These are phyloP conservation scores for Candida hungchunana DNA, from an alignment of 805 yeast species.

Conservation along the genomic window DNA sequence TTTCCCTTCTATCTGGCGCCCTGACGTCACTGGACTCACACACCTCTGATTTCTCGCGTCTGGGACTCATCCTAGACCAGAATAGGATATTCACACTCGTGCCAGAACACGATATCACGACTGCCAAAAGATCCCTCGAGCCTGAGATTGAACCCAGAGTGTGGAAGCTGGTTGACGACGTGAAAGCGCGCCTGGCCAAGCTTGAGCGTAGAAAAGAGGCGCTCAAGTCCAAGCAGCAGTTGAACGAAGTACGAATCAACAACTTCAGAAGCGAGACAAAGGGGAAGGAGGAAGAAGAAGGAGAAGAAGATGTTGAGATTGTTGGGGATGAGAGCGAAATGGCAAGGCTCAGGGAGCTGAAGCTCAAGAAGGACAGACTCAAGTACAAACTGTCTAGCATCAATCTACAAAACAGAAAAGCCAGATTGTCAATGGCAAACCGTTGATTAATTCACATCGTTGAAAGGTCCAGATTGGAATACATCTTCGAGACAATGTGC, in stretches of 20 bases:
- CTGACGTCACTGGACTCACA: constrained; percentile 28
- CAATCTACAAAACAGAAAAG: constrained; percentile 26
- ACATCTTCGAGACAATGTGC: constrained; percentile 24
- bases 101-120: constrained; percentile 43
- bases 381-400: constrained; percentile 33
- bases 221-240: constrained; percentile 34
- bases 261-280: constrained; percentile 22
- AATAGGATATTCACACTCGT: constrained; percentile 46
- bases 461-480: constrained; percentile 21
- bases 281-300: constrained; percentile 16
- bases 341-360: constrained; percentile 35
- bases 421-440: constrained; percentile 23
- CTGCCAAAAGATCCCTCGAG: constrained; percentile 35
- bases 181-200: constrained; percentile 32
- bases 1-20: constrained; percentile 31
- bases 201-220: constrained; percentile 31
- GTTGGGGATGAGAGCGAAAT: constrained; percentile 35
- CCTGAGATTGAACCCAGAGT: constrained; percentile 41
- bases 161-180: constrained; percentile 26
- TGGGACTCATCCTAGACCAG: constrained; percentile 39
- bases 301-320: constrained; percentile 23
- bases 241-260: constrained; percentile 38
- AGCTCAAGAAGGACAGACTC: constrained; percentile 41
- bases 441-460: constrained; percentile 18
- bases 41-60: constrained; percentile 37